Conservation (phyloP, 148 eudicot genomes). For the Euryodendron excelsum region DNA sequence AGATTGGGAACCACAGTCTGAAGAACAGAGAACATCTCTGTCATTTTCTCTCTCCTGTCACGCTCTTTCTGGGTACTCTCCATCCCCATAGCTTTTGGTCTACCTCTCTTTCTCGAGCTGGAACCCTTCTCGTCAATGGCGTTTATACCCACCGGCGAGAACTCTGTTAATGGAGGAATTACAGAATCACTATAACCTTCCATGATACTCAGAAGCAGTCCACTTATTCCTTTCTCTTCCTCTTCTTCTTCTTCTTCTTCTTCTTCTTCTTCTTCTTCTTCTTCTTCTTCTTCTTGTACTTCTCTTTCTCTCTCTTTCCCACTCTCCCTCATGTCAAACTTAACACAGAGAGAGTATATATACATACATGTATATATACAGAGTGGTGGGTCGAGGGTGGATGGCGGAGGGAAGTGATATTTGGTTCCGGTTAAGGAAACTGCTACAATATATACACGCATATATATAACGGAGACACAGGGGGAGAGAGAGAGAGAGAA, state of each 20-base stretch:
- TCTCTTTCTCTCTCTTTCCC: neutral
- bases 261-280: neutral
- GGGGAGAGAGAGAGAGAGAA: neutral
- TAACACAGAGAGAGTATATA: neutral
- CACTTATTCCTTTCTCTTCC: conserved; percentile 9
- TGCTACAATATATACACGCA: neutral
- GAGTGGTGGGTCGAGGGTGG: neutral
- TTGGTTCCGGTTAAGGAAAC: conserved; percentile 8
- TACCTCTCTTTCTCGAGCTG: conserved; percentile 4
- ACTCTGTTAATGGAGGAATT: conserved; percentile 20
- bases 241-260: neutral
- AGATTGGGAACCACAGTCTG: conserved; percentile 33
- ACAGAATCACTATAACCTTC: conserved; percentile 21
- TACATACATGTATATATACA: too few species aligned
- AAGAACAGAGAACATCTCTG: conserved; percentile 27
- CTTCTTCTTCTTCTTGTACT: neutral
- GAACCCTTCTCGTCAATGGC: neutral
- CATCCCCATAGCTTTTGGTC: neutral
- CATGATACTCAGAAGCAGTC: conserved; percentile 18
- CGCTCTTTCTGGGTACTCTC: conserved; percentile 10
- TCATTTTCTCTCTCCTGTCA: conserved; percentile 27
- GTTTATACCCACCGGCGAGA: neutral
- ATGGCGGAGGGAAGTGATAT: neutral
- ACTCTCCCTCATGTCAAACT: neutral
- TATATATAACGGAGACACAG: neutral